Conservation (phyloP, 2,329 filamentous ascomycete genomes). For the Blastomyces percursus region DNA sequence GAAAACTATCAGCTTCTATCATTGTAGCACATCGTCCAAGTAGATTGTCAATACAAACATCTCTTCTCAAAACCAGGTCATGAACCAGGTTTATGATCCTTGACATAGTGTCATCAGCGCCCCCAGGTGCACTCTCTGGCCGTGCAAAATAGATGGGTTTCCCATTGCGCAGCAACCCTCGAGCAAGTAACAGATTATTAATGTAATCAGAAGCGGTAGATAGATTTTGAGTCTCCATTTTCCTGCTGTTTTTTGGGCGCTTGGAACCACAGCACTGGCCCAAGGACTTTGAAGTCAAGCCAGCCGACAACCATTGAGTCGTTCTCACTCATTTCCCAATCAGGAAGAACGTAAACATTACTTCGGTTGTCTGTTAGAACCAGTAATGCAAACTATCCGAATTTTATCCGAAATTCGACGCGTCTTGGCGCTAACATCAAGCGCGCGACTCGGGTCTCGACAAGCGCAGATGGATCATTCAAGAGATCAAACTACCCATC, state of each 20-base stretch:
- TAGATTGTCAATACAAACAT: conserved; percentile 48
- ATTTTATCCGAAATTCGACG: conserved; percentile 3
- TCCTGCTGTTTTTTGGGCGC: not conserved
- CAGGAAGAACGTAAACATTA: conserved; percentile 36
- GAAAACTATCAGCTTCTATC: conserved; percentile 9
- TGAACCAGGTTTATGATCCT: conserved; percentile 88
- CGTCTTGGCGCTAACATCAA: not conserved
- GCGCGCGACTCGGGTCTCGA: no score
- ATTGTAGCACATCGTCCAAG: conserved; percentile 50
- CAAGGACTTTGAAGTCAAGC: conserved; percentile 4
- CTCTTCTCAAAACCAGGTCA: conserved; percentile 78
- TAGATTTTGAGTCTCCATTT: conserved; percentile 42
- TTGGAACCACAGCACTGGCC: conserved; percentile 1
- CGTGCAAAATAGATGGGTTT: conserved; percentile 64
- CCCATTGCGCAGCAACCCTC: conserved; percentile 50
- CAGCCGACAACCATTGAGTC: not conserved
- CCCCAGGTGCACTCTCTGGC: conserved; percentile 51
- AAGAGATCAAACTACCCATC: not conserved
- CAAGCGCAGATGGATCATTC: not conserved
- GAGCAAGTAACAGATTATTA: conserved; percentile 54
- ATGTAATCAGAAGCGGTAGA: conserved; percentile 53
- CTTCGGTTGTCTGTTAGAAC: conserved; percentile 15
- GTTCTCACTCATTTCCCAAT: conserved; percentile 22
- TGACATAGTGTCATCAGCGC: conserved; percentile 60
- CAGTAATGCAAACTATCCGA: conserved; percentile 15